phyloP scores from a whole-genome alignment of 352 stramenopile genomes.

The Phytophthora fragariaefolia region DNA sequence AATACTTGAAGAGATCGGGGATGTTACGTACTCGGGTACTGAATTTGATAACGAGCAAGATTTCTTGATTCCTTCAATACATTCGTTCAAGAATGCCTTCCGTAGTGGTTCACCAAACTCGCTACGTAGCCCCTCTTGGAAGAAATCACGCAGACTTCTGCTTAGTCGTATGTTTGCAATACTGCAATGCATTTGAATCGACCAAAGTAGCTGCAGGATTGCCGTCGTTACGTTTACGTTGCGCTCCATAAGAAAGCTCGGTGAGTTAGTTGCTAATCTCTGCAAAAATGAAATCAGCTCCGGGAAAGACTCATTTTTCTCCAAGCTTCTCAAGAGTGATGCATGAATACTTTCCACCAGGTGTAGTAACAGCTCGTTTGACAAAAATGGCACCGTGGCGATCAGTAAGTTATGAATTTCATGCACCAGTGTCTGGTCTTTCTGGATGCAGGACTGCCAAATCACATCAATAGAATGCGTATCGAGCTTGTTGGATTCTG shows the following conservation, averaged over 20 bases:
- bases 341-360: constrained; percentile 74
- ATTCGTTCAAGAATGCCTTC: constrained; percentile 76
- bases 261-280: constrained; percentile 66
- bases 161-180: constrained; percentile 68
- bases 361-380: constrained; percentile 72
- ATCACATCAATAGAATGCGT: constrained; percentile 73
- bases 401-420: constrained; percentile 88
- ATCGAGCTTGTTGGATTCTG: constrained; percentile 80
- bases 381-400: constrained; percentile 75
- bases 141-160: constrained; percentile 77
- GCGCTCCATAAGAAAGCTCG: constrained; percentile 77
- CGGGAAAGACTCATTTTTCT: constrained; percentile 65
- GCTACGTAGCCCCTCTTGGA: constrained; percentile 80
- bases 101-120: constrained; percentile 72
- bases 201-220: constrained; percentile 83
- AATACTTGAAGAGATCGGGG: constrained; percentile 24
- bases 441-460: constrained; percentile 82
- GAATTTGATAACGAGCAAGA: constrained; percentile 56
- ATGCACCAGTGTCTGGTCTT: constrained; percentile 83
- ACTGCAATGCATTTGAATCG: constrained; percentile 79
- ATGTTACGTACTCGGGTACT: constrained; percentile 21
- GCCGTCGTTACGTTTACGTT: constrained; percentile 63
- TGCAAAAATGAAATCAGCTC: constrained; percentile 86
- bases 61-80: constrained; percentile 78
- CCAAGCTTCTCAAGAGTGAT: constrained; percentile 55